Conservation (phyloP, 441 rosid genomes). For the Euphorbia schlechtendalii region DNA sequence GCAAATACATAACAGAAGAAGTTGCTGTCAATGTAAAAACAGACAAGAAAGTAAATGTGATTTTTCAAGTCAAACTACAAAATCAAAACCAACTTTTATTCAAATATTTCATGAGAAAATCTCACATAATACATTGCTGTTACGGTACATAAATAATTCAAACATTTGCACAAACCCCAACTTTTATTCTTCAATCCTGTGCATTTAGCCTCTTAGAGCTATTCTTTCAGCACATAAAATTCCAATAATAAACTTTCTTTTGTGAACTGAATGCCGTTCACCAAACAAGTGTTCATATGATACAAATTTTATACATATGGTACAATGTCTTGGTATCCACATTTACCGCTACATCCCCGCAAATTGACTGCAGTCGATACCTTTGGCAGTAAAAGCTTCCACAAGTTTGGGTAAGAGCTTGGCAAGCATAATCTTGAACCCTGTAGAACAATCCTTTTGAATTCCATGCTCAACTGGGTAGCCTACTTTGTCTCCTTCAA, state of each 20-base stretch:
- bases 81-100: not conserved
- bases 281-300: slow-evolving; percentile 23
- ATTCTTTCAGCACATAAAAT: too few relatives aligned
- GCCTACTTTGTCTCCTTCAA: slow-evolving; percentile 65
- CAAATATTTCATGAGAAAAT: not conserved
- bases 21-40: too few relatives aligned
- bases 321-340: slow-evolving; percentile 10
- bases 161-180: not conserved
- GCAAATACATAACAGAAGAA: too few relatives aligned
- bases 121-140: not conserved
- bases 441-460: slow-evolving; percentile 52
- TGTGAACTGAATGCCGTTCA: not conserved
- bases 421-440: slow-evolving; percentile 88
- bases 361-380: slow-evolving; percentile 51
- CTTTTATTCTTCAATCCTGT: too few relatives aligned
- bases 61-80: too few relatives aligned
- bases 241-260: too few relatives aligned
- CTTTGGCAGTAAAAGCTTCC: slow-evolving; percentile 64
- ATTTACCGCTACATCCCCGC: slow-evolving; percentile 22
- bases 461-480: slow-evolving; percentile 28
- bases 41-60: too few relatives aligned
- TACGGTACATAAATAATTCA: not conserved
- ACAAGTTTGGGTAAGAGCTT: slow-evolving; percentile 74
- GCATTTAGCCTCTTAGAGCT: too few relatives aligned
- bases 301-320: slow-evolving; percentile 18